A percentile compares a stretch with the other conserved stretches of the same genome.
Evolutionary conservation across 176 grass and related monocot genomes (phyloP).

Genomic region (Chrysopogon serrulatus): DNA sequence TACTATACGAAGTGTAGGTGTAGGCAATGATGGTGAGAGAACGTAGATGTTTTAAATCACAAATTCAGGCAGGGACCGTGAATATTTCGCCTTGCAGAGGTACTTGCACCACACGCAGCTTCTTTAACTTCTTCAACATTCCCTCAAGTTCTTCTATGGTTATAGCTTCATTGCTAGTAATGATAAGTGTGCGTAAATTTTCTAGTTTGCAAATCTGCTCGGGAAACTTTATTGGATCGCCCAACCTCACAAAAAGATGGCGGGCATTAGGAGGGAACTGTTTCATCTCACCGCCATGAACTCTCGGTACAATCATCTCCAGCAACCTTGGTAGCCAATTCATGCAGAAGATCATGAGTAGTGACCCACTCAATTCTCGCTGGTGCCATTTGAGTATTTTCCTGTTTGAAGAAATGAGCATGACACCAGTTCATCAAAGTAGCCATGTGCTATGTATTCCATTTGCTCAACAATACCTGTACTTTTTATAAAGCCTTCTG

Average conservation of each 20-base stretch:
- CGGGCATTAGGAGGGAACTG: background rate
- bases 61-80: too few relatives aligned
- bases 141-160: background rate
- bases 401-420: conserved; percentile 34
- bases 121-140: background rate
- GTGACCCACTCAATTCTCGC: background rate
- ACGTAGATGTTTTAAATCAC: too few relatives aligned
- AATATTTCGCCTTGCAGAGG: too few relatives aligned
- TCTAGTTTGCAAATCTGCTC: conserved; percentile 7
- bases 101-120: conserved; percentile 4
- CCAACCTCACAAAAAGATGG: conserved; percentile 21
- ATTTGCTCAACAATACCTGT: background rate
- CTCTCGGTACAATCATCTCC: background rate
- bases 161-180: background rate
- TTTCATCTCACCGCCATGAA: background rate
- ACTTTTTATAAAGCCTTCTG: conserved; percentile 29
- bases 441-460: background rate
- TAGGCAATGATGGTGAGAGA: too few relatives aligned
- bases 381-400: too few relatives aligned
- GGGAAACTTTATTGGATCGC: background rate
- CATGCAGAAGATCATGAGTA: conserved; percentile 32
- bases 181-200: conserved; percentile 21
- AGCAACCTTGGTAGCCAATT: background rate
- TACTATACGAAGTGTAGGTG: too few relatives aligned
- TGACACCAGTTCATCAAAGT: conserved; percentile 20